Evolutionary conservation across 768 basidiomycete species (phyloP).

Genomic region (Agrocybe chaxingu): DNA sequence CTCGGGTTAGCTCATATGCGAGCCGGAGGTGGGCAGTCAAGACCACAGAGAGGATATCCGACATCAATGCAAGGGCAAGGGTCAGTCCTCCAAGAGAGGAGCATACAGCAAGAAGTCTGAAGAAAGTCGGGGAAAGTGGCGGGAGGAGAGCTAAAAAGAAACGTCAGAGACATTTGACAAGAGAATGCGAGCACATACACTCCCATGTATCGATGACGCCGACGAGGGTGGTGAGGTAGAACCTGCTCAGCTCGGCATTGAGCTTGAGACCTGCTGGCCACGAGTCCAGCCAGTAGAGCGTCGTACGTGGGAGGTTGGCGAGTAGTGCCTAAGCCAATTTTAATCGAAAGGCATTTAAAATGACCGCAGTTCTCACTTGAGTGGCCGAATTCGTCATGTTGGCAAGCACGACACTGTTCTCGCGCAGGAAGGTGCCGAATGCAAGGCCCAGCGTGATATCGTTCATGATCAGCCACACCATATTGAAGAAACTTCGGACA

Average conservation of each 20-base stretch:
- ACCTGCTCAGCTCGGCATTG: conserved; percentile 87
- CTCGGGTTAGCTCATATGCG: conserved; percentile 61
- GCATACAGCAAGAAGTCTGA: conserved; percentile 20
- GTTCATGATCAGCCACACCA: conserved; percentile 87
- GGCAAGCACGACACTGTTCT: conserved; percentile 55
- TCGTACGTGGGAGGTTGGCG: conserved; percentile 19
- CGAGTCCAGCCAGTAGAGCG: conserved; percentile 81
- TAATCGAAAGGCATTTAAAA: not conserved
- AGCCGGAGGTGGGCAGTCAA: conserved; percentile 71
- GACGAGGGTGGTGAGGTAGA: conserved; percentile 74
- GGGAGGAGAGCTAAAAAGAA: conserved; percentile 14
- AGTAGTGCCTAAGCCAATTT: conserved; percentile 32
- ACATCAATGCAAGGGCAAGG: conserved; percentile 58
- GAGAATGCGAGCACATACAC: conserved; percentile 41
- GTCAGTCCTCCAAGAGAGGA: conserved; percentile 54
- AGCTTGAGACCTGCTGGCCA: conserved; percentile 98
- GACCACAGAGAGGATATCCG: conserved; percentile 59
- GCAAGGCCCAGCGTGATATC: conserved; percentile 84
- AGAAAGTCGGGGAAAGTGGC: conserved; percentile 16
- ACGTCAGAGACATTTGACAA: not conserved
- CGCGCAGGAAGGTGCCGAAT: conserved; percentile 65
- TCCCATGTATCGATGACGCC: conserved; percentile 68
- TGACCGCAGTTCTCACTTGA: conserved; percentile 30
- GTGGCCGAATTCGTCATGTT: conserved; percentile 28
- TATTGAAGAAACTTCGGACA: conserved; percentile 78